A percentile compares a stretch with the other conserved stretches of the same genome.
Conservation (phyloP, 345 rosid genomes). For the Pistacia atlantica region DNA sequence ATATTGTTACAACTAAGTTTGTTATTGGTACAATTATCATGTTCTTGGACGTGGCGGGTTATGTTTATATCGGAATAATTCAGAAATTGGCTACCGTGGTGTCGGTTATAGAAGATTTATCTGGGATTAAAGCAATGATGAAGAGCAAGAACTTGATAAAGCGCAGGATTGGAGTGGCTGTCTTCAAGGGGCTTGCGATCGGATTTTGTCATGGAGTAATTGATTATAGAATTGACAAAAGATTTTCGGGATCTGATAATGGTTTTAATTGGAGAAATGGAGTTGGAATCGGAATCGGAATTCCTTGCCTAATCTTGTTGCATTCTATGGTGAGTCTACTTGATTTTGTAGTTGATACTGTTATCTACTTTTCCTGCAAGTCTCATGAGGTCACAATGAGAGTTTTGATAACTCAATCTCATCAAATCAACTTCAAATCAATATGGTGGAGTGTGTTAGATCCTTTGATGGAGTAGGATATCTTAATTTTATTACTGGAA, state of each 20-base stretch:
- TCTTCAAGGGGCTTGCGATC: constrained; percentile 17
- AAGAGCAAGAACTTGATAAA: constrained; percentile 40
- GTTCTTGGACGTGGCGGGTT: constrained; percentile 23
- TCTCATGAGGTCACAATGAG: too few species aligned
- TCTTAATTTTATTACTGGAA: too few species aligned
- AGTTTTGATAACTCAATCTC: too few species aligned
- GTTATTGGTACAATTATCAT: not conserved
- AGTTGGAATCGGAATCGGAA: not conserved
- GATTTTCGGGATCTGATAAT: too few species aligned
- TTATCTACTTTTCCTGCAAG: too few species aligned
- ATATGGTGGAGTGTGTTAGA: too few species aligned
- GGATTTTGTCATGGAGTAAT: constrained; percentile 12
- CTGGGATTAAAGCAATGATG: constrained; percentile 46
- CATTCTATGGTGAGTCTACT: too few species aligned
- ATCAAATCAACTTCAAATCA: too few species aligned
- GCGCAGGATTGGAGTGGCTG: constrained; percentile 37
- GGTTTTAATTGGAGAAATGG: not conserved
- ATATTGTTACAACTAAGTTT: not conserved
- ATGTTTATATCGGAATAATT: constrained; percentile 40
- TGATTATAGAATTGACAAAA: not conserved
- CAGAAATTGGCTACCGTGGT: constrained; percentile 58
- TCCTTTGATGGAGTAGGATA: too few species aligned
- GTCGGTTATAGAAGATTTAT: constrained; percentile 50
- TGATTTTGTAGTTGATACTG: too few species aligned
- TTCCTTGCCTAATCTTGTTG: too few species aligned